A percentile compares a stretch with the other conserved stretches of the same genome.
Evolutionary conservation across 768 basidiomycete genomes (phyloP).

Genomic region (Termitomyces sp.): DNA sequence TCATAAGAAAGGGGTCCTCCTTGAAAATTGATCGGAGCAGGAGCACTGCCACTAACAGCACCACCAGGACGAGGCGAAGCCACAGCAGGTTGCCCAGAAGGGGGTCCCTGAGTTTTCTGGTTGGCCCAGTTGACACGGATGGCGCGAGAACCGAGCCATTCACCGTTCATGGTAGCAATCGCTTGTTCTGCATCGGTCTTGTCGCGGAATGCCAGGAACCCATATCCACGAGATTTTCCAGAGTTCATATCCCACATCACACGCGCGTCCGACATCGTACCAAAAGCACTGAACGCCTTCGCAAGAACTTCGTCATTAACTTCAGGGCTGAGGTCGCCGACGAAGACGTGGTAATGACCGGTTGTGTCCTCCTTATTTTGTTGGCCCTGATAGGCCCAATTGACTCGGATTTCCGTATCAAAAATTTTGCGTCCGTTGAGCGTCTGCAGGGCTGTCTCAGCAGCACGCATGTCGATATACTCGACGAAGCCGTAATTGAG

Average conservation of each 20-base stretch:
- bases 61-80: constrained; percentile 37
- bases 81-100: constrained; percentile 18
- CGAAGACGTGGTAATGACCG: constrained; percentile 97
- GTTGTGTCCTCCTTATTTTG: constrained; percentile 99
- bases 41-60: constrained; percentile 52
- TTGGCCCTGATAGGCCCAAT: constrained; percentile 99
- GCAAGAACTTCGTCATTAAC: constrained; percentile 96
- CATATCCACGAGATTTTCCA: constrained; percentile 96
- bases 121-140: constrained; percentile 99
- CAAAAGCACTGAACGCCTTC: constrained; percentile 97
- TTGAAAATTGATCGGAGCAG: constrained; percentile 88
- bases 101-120: constrained; percentile 89
- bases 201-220: constrained; percentile 97
- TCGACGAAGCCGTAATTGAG: constrained; percentile 99
- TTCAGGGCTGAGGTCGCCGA: constrained; percentile 98
- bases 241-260: constrained; percentile 99
- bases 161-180: constrained; percentile 99
- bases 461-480: constrained; percentile 97
- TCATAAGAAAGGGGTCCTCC: constrained; percentile 90
- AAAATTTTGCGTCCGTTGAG: constrained; percentile 99
- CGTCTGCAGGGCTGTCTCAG: constrained; percentile 97
- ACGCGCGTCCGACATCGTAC: constrained; percentile 92
- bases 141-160: constrained; percentile 97
- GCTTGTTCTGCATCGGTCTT: constrained; percentile 99
- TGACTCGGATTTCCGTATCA: constrained; percentile 98